phyloP scores from a whole-genome alignment of 1,139 yeast species.

The Kodamaea anthophila region DNA sequence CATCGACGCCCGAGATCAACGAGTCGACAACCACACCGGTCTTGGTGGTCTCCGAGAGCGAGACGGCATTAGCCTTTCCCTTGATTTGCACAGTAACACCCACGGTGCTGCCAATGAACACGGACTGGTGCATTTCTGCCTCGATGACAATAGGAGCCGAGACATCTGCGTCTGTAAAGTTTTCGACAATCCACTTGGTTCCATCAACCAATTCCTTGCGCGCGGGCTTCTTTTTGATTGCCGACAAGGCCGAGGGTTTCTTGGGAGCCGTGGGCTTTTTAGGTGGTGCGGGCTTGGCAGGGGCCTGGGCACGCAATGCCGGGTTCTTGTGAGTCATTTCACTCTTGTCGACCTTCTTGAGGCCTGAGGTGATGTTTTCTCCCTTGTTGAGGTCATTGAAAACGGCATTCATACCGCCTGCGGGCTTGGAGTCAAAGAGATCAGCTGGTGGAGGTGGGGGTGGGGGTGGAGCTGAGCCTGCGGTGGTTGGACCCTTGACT shows the following conservation, averaged over 20 bases:
- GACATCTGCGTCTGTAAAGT: conserved; percentile 50
- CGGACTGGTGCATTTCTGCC: conserved; percentile 80
- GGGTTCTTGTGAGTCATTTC: conserved; percentile 96
- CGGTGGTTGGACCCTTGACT: conserved; percentile 20
- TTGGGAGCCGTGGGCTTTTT: conserved; percentile 63
- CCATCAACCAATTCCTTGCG: conserved; percentile 76
- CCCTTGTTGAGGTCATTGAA: conserved; percentile 91
- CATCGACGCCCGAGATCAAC: conserved; percentile 81
- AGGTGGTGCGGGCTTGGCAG: conserved; percentile 21
- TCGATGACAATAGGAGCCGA: conserved; percentile 55
- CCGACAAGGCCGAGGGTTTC: conserved; percentile 60
- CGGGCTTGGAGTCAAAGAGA: conserved; percentile 37
- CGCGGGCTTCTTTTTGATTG: conserved; percentile 58
- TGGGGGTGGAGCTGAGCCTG: conserved; percentile 24
- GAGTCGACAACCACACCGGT: conserved; percentile 78
- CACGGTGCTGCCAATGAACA: conserved; percentile 77
- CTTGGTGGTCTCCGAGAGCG: conserved; percentile 66
- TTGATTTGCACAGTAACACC: conserved; percentile 72
- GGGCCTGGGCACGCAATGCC: conserved; percentile 48
- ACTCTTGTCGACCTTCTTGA: conserved; percentile 87
- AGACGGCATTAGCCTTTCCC: conserved; percentile 89
- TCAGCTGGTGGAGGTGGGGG: conserved; percentile 72
- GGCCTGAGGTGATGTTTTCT: conserved; percentile 70
- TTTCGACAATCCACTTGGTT: conserved; percentile 80
- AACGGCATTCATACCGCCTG: conserved; percentile 71